Conservation (phyloP, 805 yeast genomes). For the Barnettozyma pratensis region DNA sequence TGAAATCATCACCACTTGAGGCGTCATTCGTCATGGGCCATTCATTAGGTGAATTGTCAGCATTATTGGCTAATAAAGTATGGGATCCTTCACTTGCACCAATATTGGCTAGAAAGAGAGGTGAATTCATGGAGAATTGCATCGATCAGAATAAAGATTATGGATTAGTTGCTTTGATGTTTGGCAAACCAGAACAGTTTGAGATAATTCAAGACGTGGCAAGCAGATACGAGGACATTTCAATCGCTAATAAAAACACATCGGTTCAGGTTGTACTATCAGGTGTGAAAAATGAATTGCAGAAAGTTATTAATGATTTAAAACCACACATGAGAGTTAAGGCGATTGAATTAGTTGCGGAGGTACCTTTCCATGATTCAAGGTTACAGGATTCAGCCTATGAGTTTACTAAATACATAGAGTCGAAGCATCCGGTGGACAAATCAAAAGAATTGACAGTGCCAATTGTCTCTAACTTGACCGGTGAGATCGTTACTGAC, state of each 20-base stretch:
- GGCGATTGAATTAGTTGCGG: slow-evolving; percentile 30
- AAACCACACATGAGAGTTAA: slow-evolving; percentile 23
- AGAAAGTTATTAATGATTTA: slow-evolving; percentile 9
- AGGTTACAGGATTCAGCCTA: slow-evolving; percentile 30
- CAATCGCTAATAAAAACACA: slow-evolving; percentile 40
- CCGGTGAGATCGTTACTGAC: slow-evolving; percentile 25
- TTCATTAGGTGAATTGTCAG: slow-evolving; percentile 40
- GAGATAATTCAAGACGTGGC: slow-evolving; percentile 2
- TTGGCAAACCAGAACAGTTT: slow-evolving; percentile 24
- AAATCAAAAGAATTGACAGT: slow-evolving; percentile 14
- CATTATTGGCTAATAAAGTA: slow-evolving; percentile 29
- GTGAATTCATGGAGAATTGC: slow-evolving; percentile 32
- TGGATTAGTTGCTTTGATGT: slow-evolving; percentile 34
- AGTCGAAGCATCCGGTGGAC: slow-evolving; percentile 8
- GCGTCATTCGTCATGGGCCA: slow-evolving; percentile 33
- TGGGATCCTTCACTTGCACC: slow-evolving; percentile 16
- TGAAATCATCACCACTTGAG: slow-evolving; percentile 14
- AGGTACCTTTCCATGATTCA: slow-evolving; percentile 41
- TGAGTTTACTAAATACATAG: slow-evolving; percentile 18
- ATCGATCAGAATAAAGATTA: slow-evolving; percentile 18
- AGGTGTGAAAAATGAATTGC: slow-evolving; percentile 27
- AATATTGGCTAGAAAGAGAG: slow-evolving; percentile 30
- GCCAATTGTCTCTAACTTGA: slow-evolving; percentile 36
- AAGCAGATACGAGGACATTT: slow-evolving; percentile 12
- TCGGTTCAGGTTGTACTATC: slow-evolving; percentile 36